Conservation (phyloP, 1,284 basidiomycete species). For the Golubevia sp. region DNA sequence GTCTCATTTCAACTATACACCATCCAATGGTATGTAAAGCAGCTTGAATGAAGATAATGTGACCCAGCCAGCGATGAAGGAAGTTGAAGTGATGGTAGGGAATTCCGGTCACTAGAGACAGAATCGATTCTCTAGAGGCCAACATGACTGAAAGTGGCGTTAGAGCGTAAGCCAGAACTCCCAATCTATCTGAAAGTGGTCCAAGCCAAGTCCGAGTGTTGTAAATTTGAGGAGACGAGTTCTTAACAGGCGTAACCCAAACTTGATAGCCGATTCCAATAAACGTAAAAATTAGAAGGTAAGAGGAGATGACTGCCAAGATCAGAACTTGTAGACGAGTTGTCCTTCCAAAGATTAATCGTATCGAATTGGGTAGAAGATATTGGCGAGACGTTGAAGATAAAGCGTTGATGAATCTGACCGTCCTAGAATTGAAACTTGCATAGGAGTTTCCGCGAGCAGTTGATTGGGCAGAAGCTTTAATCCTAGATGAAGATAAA, state of each 20-base stretch:
- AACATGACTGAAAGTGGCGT: slow-evolving; percentile 17
- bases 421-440: neutral
- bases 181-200: slow-evolving; percentile 16
- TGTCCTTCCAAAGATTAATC: slow-evolving; percentile 10
- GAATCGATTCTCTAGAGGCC: slow-evolving; percentile 12
- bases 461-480: neutral
- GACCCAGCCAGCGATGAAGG: slow-evolving; percentile 21
- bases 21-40: slow-evolving; percentile 19
- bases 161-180: slow-evolving; percentile 17
- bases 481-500: neutral
- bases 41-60: slow-evolving; percentile 19
- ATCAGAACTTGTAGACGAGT: slow-evolving; percentile 15
- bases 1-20: slow-evolving; percentile 16
- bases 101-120: slow-evolving; percentile 17
- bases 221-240: slow-evolving; percentile 7
- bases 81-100: slow-evolving; percentile 29
- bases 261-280: slow-evolving; percentile 11
- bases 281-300: slow-evolving; percentile 13
- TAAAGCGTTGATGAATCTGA: neutral
- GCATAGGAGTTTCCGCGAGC: neutral
- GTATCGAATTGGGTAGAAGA: slow-evolving; percentile 2
- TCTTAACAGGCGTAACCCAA: slow-evolving; percentile 20
- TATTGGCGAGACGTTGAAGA: slow-evolving; percentile 1
- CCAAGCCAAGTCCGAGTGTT: slow-evolving; percentile 16
- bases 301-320: slow-evolving; percentile 9